Evolutionary conservation across 805 yeast genomes (phyloP), one percentile per base, ranked within the genome.

Genomic region (Ogataea neopini): DNA sequence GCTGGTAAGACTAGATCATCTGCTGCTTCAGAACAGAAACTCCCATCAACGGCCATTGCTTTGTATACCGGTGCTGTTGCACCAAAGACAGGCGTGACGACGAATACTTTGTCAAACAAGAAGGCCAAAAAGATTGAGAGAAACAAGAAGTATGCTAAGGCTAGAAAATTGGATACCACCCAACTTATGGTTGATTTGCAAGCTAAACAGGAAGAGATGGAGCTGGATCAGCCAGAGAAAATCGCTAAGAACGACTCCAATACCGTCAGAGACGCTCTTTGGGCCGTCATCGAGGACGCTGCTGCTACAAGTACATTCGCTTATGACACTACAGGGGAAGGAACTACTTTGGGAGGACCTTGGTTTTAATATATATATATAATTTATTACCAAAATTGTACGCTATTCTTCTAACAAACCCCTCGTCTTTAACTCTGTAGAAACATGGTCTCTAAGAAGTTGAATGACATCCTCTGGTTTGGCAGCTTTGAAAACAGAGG

Each of bases 261-360:
- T 53, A 61, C 74, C 49, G 76, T 84, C 43, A 83, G 84, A 68
- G 76, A 76, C 37, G 86, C 88, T 6, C 74, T 86, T 28, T 85
- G 91, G 88, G 72, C 79, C 1, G 84, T 81, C n/a, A 74, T 85
- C 33, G 87, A 81, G 46, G 86, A 82, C 61, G 69, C 72, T 25
- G 71, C 79, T 4, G 65, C 75, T 32, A 71, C 71, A 28, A 74
- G 75, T 15, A 17, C 42, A 4, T 67, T 72, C 26, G 64, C 74
- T 39, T 65, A 71, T 22, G 56, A 69, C 22, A 59, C 67, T 8
- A 66, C 73, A 20, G 87, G 88, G 32, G 80, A 82, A 61, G 96
- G 96, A 48, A 90, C 97, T 28, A 85, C 95, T 10, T 68, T 90
- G 54, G 97, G 96, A 35, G 81, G 84, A 25, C 90, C 89, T 44